Base-by-base conservation (phyloP, 345 rosid genomes). In the Melastoma malabathricum region DNA sequence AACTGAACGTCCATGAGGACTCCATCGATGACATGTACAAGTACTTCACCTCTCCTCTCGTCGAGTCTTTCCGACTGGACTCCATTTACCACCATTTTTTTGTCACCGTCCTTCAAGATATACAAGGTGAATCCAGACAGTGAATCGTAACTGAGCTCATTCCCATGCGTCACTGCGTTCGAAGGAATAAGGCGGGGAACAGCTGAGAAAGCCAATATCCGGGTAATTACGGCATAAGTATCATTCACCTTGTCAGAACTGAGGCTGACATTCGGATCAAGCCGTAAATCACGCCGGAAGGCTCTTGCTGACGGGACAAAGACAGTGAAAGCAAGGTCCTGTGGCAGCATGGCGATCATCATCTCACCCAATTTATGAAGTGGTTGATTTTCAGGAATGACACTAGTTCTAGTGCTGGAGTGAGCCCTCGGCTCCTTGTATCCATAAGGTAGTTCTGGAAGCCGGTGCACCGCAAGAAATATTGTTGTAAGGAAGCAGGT, bases 1-100 rank as follows among this genome's bases (percentile, higher is more conserved):
- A 85, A 89, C 52, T 83, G 87, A 15, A 89, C 75, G 66, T 89
- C 95, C 97, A 85, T 83, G 10, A 85, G 18, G 4, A 79, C 86
- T 16, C 95, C 95, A 73, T 85, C 79, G 78, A 85, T 83, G 2
- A 65, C 13, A 43, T 85, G 90, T 25, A 70, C 70, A 2, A 70
- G 49, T 18, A 75, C 64, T 75, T 77, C 74, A 64, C 75, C 70
- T 64, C 62, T 75, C 73, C 45, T 64, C 45, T 76, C 17, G 46
- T 81, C 86, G 51, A 76, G 56, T 55, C 52, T 72, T 59, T 75
- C 75, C 0, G 88, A 75, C 55, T 59, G 69, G 14, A 83, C 67
- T 23, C 83, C 68, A 43, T 86, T 81, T 15, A 86, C 94, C 4
- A 73, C 49, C 13, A 89, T 48, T 71, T 60, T 73, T 31, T 81